These are phyloP conservation scores for Penicillium palitans DNA, from an alignment of 2,329 filamentous ascomycete species.

Conservation along the genomic window DNA sequence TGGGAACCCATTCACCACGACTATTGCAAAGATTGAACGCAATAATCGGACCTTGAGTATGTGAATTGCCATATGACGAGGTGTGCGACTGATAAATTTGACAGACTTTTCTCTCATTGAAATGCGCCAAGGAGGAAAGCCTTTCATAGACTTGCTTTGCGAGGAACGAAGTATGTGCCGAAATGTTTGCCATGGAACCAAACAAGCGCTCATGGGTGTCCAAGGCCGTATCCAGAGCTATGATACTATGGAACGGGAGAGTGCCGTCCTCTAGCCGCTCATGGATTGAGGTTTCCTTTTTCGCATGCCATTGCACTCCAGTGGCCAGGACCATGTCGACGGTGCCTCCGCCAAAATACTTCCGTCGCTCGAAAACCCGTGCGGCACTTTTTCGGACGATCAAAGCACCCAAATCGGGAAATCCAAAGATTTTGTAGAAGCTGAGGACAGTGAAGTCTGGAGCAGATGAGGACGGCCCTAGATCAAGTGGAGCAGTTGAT, in stretches of 20 bases:
- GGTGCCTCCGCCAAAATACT: slow-evolving; percentile 91
- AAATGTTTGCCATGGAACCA: slow-evolving; percentile 67
- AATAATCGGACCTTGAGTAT: slow-evolving; percentile 69
- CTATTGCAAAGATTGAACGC: slow-evolving; percentile 78
- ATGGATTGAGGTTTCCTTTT: slow-evolving; percentile 71
- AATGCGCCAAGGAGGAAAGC: slow-evolving; percentile 64
- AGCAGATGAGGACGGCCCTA: slow-evolving; percentile 60
- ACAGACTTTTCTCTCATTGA: slow-evolving; percentile 67
- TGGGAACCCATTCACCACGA: slow-evolving; percentile 71
- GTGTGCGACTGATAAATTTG: slow-evolving; percentile 58
- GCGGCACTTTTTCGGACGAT: slow-evolving; percentile 74
- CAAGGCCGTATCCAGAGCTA: slow-evolving; percentile 76
- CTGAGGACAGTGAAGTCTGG: slow-evolving; percentile 87
- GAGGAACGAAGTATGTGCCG: slow-evolving; percentile 69
- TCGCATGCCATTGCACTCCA: slow-evolving; percentile 80
- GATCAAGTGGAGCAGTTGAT: slow-evolving; percentile 73
- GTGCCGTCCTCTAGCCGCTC: slow-evolving; percentile 89
- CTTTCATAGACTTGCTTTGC: slow-evolving; percentile 59
- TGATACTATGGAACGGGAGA: slow-evolving; percentile 83
- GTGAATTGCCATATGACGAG: slow-evolving; percentile 46
- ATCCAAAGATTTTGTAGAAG: slow-evolving; percentile 98
- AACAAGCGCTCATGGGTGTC: slow-evolving; percentile 68
- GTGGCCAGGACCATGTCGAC: slow-evolving; percentile 82
- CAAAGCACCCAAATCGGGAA: slow-evolving; percentile 84
- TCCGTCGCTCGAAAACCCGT: slow-evolving; percentile 63